Evolutionary conservation across 2,329 filamentous ascomycete species (phyloP), one percentile per base, ranked within the genome.

Genomic region (Myriosclerotinia scirpicola): DNA sequence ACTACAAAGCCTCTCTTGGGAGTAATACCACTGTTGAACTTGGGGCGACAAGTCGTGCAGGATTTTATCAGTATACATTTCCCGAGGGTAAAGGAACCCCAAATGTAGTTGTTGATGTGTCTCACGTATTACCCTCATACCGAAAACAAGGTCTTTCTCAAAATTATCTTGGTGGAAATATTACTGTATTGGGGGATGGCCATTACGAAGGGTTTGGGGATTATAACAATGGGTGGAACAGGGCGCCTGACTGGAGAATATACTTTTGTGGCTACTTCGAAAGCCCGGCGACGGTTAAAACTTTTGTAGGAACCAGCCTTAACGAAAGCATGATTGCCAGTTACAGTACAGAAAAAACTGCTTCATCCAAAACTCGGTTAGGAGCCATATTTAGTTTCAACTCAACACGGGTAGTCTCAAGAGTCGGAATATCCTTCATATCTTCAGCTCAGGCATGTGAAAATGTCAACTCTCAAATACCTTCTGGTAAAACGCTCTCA

Each of bases 181-280:
- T 90, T 34, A 79, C 78, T 2, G 78, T 87, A 12, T 73, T 75
- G 0, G 80, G 83, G 22, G 78, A 80, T 1, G 79, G 81, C 0
- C 81, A 81, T 64, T 90, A 90, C 69, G 81, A 83, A 60, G 87
- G 87, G 0, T 81, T 79, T 56, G 87, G 87, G 0, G 83, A 82
- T 1, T 90, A 89, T 73, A 82, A 89, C 64, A 88, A 88, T 73
- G 86, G 87, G 17, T 90, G 87, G 87, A 90, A 90, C 67, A 78
- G 83, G 44, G 82, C 86, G 1, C 85, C 83, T 0, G 77, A 86
- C 58, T 90, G 85, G 86, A 85, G 79, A 0, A 84, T 88, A 17
- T 85, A 84, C 73, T 87, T 86, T 75, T 90, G 88, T 73, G 67
- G 63, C 8, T 60, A 68, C 11, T 68, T 68, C 26, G 67, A 66